A percentile compares a stretch with the other conserved stretches of the same genome.
Conservation (phyloP, 2,329 filamentous ascomycete genomes). For the Penicillium frequentans region DNA sequence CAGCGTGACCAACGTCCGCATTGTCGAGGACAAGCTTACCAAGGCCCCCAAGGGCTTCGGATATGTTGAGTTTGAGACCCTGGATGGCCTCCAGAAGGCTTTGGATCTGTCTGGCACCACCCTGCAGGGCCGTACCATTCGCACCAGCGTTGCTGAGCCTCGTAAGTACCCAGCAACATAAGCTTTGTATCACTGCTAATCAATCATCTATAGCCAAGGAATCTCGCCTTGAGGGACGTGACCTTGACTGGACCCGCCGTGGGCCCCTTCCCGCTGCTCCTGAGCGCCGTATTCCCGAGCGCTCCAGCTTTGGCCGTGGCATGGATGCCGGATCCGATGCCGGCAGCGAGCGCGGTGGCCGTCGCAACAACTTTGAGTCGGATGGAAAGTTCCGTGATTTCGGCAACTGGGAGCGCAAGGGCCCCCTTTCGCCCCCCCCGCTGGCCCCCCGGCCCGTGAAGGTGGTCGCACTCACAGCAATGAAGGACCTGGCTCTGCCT, state of each 20-base stretch:
- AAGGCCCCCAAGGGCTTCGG: conserved; percentile 96
- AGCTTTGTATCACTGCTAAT: conserved; percentile 34
- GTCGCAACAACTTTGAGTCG: conserved; percentile 65
- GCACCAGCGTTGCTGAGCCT: conserved; percentile 94
- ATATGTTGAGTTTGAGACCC: conserved; percentile 87
- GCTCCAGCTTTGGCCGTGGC: conserved; percentile 56
- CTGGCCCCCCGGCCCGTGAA: conserved; percentile 53
- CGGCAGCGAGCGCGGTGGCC: conserved; percentile 64
- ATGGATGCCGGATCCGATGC: conserved; percentile 57
- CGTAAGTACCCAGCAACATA: conserved; percentile 58
- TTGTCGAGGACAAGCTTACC: conserved; percentile 94
- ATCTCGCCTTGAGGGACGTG: conserved; percentile 69
- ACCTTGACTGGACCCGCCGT: conserved; percentile 92
- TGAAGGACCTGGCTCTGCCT: conserved; percentile 60
- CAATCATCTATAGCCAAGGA: conserved; percentile 69
- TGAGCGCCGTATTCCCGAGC: conserved; percentile 55
- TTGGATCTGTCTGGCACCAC: conserved; percentile 76
- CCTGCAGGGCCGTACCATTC: conserved; percentile 86
- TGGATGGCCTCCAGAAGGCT: conserved; percentile 90
- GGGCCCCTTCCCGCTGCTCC: conserved; percentile 80
- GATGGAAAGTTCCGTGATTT: conserved; percentile 80
- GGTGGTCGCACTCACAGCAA: conserved; percentile 60
- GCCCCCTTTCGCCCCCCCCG: conserved; percentile 77
- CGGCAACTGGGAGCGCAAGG: conserved; percentile 91
- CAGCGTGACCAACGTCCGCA: conserved; percentile 84